Evolutionary conservation across 2,329 filamentous ascomycete species (phyloP), one percentile per base, ranked within the genome.

Genomic region (Botrytis cinerea): DNA sequence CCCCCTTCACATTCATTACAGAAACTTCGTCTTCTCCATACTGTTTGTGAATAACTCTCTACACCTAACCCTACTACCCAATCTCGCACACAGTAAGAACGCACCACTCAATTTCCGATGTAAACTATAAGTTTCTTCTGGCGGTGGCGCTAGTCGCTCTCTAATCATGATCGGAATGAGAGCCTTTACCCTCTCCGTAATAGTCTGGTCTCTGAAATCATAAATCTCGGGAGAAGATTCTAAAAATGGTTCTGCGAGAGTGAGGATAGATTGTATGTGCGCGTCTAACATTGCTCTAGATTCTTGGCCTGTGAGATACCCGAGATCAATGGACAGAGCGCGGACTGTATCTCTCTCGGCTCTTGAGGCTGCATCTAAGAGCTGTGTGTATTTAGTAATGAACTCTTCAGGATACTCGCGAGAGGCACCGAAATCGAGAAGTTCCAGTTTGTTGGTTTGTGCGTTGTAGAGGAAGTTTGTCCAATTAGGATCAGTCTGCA

Each of bases 401-500:
- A 99, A 99, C 22, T 88, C 84, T 57, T 89, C 87, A 0, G 95
- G 94, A 81, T 91, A 99, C 77, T 94, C 95, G 78, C 96, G 88
- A 32, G 92, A 94, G 51, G 96, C 96, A 74, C 96, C 96, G 82
- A 99, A 99, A 83, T 99, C 97, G 70, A 99, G 90, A 1, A 99
- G 88, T 82, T 97, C 95, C 22, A 99, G 90, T 80, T 90, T 92
- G 78, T 90, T 85, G 6, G 87, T 89, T 32, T 85, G 78, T 1
- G 90, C 85, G 79, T 98, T 96, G 86, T 94, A 99, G 32, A 98
- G 87, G 82, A 99, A 99, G 83, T 99, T 99, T 48, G 95, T 98
- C 96, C 96, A 99, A 85, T 99, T 99, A 59, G 96, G 96, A 81
- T 99, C 96, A 8, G 96, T 99, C 84, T 99, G 96, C 96, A 99